phyloP scores from a whole-genome alignment of 1,284 basidiomycete species.

The Lentinula novae-zelandiae region DNA sequence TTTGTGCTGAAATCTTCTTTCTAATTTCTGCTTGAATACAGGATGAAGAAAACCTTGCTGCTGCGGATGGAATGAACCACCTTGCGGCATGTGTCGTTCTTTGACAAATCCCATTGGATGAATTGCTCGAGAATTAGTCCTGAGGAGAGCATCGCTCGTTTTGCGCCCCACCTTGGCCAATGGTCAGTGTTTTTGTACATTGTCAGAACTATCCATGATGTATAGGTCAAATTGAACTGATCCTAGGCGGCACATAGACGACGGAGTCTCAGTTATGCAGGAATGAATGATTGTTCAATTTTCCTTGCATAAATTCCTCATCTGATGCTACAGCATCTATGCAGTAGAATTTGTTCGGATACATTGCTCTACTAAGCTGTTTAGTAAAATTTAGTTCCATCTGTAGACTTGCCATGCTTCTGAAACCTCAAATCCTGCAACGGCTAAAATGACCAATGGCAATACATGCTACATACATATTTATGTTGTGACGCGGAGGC shows the following conservation, averaged over 20 bases:
- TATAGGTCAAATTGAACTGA: constrained; percentile 35
- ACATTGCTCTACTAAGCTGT: too few relatives aligned
- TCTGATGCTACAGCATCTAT: too few relatives aligned
- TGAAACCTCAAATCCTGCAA: too few relatives aligned
- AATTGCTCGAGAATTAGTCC: constrained; percentile 49
- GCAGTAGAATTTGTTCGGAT: too few relatives aligned
- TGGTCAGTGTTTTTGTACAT: constrained; percentile 38
- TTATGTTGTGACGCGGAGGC: background rate
- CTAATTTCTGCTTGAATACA: constrained; percentile 22
- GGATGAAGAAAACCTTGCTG: constrained; percentile 54
- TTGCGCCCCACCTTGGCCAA: constrained; percentile 49
- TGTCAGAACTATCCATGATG: background rate
- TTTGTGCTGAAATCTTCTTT: background rate
- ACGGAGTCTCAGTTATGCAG: background rate
- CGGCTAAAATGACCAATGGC: too few relatives aligned
- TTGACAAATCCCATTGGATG: constrained; percentile 47
- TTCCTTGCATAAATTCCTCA: too few relatives aligned
- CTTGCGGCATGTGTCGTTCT: constrained; percentile 63
- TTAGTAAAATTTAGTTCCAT: too few relatives aligned
- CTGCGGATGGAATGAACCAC: constrained; percentile 56
- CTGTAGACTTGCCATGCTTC: too few relatives aligned
- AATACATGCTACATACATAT: too few relatives aligned
- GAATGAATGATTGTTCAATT: too few relatives aligned
- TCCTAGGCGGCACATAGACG: constrained; percentile 29
- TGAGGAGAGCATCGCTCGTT: constrained; percentile 43